Evolutionary conservation across 768 basidiomycete species (phyloP), one percentile per base, ranked within the genome.

Genomic region (Hydnomerulius pinastri): DNA sequence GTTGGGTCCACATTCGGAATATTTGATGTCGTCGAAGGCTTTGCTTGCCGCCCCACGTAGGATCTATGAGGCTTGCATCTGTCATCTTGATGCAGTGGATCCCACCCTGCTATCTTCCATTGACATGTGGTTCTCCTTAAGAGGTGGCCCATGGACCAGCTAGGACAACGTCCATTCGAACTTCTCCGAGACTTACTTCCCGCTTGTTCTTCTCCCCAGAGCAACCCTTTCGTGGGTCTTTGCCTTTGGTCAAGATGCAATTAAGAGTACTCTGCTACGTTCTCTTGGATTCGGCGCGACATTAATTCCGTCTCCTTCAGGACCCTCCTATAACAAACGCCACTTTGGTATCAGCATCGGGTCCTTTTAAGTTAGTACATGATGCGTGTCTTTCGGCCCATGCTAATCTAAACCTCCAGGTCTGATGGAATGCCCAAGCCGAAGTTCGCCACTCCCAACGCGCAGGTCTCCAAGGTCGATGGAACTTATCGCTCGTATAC

Each of bases 11-110:
- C n/a, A n/a, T n/a, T n/a, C n/a, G n/a, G n/a, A n/a, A n/a, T n/a
- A n/a, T 83, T 67, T 56, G 71, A 78, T 46, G 75, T 84, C 24
- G 43, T 75, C 4, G 77, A 81, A 54, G 67, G 73, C n/a, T 50
- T 73, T 15, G 81, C 82, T 1, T 82, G 80, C 43, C 55, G 56
- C 6, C 66, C 77, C 0, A 47, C 66, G n/a, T n/a, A n/a, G n/a
- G 0, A 61, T 65, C 1, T 75, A 73, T 52, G 62, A 53, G 4
- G 71, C 76, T 72, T 3, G 55, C 67, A 1, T 48, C 69, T 1
- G 39, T 73, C 18, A 54, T 76, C 21, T 30, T 79, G 3, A 44
- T 75, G n/a, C n/a, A n/a, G 33, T 72, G 57, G 45, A 24, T 73
- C 0, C 75, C 74, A 1, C 69, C 6, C 37, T 82, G 9, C 15